Evolutionary conservation across 2,329 filamentous ascomycete genomes (phyloP).

Genomic region (Periconia sp.): DNA sequence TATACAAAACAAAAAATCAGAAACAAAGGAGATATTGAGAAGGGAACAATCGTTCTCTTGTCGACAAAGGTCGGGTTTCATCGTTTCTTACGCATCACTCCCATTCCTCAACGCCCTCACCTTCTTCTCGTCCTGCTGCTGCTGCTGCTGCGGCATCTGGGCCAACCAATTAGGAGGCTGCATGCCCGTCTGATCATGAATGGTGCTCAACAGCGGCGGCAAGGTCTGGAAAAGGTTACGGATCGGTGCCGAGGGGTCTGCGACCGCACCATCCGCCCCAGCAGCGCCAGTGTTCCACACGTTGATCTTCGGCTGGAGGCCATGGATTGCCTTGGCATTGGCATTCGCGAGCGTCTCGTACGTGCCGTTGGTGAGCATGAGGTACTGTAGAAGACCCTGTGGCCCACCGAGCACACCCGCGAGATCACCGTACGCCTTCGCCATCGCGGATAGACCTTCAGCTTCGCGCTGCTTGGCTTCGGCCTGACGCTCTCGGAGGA

Average conservation of each 20-base stretch:
- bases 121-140: constrained; percentile 11
- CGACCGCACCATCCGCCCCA: constrained; percentile 42
- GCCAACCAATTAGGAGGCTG: constrained; percentile 73
- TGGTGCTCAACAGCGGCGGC: constrained; percentile 79
- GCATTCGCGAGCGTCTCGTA: constrained; percentile 77
- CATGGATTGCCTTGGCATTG: constrained; percentile 74
- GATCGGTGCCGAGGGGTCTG: constrained; percentile 65
- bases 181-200: constrained; percentile 87
- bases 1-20: background rate
- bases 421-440: constrained; percentile 75
- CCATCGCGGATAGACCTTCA: constrained; percentile 75
- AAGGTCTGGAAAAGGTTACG: constrained; percentile 83
- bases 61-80: background rate
- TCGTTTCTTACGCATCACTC: constrained; percentile 13
- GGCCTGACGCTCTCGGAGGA: constrained; percentile 54
- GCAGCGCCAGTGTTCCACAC: constrained; percentile 79
- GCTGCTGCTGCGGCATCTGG: constrained; percentile 49
- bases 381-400: constrained; percentile 75
- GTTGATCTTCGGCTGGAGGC: constrained; percentile 84
- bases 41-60: background rate
- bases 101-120: constrained; percentile 29
- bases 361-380: constrained; percentile 84
- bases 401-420: constrained; percentile 75
- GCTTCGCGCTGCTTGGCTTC: constrained; percentile 74
- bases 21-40: constrained; percentile 1